phyloP scores from a whole-genome alignment of 2,329 filamentous ascomycete genomes.

The Aspergillus sp. region DNA sequence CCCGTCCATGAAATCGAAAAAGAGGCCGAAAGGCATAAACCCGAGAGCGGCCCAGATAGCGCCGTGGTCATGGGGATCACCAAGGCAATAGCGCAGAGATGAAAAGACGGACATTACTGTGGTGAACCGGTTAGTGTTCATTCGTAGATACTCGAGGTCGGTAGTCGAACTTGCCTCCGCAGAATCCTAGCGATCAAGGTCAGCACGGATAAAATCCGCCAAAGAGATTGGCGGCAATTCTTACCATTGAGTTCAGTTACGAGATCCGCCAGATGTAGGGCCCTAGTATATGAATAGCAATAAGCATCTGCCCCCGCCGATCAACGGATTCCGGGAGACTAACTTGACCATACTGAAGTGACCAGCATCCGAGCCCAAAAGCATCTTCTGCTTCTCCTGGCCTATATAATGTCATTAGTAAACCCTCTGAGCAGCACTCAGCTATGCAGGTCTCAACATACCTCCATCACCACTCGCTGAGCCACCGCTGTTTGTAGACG shows the following conservation, averaged over 20 bases:
- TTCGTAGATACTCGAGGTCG: background rate
- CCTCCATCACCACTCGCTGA: conserved; percentile 33
- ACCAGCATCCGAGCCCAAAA: conserved; percentile 48
- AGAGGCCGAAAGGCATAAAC: conserved; percentile 88
- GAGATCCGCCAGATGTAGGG: conserved; percentile 51
- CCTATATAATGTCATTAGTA: conserved; percentile 28
- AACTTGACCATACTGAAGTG: conserved; percentile 54
- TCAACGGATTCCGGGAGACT: conserved; percentile 17
- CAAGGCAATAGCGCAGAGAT: conserved; percentile 88
- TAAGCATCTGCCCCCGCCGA: conserved; percentile 9
- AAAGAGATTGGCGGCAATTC: background rate
- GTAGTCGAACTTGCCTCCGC: conserved; percentile 43
- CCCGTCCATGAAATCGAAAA: conserved; percentile 98
- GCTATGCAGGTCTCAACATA: conserved; percentile 22
- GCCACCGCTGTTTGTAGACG: conserved; percentile 28
- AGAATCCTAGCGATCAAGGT: conserved; percentile 41
- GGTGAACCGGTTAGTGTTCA: conserved; percentile 17
- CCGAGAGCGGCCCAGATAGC: conserved; percentile 80
- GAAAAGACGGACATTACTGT: conserved; percentile 90
- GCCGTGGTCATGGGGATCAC: conserved; percentile 61
- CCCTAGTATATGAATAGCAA: conserved; percentile 30
- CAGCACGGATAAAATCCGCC: conserved; percentile 12
- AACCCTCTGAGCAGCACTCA: background rate
- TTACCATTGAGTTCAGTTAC: conserved; percentile 52
- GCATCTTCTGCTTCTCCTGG: conserved; percentile 51